Evolutionary conservation across 257 asterid genomes (phyloP).

Genomic region (Salvia hispanica): DNA sequence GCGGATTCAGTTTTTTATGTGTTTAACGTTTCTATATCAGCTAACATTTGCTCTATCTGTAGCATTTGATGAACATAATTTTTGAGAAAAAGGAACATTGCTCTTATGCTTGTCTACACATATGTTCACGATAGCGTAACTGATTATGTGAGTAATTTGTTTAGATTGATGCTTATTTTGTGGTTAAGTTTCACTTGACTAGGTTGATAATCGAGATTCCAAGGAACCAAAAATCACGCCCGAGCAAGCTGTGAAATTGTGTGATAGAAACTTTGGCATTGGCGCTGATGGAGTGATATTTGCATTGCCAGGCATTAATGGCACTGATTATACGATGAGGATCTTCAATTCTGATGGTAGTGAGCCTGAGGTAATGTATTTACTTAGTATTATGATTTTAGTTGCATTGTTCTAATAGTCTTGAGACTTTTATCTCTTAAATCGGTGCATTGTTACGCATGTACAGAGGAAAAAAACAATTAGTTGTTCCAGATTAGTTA

Average conservation of each 20-base stretch:
- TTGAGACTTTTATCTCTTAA: neutral
- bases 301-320: slow-evolving; percentile 77
- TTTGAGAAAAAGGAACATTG: neutral
- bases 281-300: slow-evolving; percentile 98
- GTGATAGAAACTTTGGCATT: slow-evolving; percentile 88
- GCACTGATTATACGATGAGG: slow-evolving; percentile 90
- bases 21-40: no score
- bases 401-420: neutral
- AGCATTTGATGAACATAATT: neutral
- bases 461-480: neutral
- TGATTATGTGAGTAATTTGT: neutral
- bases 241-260: slow-evolving; percentile 79
- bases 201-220: slow-evolving; percentile 87
- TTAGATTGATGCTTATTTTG: slow-evolving; percentile 26
- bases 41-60: neutral
- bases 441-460: neutral
- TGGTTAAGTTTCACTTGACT: slow-evolving; percentile 19
- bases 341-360: slow-evolving; percentile 94
- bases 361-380: slow-evolving; percentile 83
- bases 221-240: slow-evolving; percentile 78
- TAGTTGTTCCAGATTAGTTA: neutral
- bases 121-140: neutral
- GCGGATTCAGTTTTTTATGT: no score
- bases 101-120: neutral
- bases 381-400: neutral